Conservation (phyloP, 1,284 basidiomycete genomes). For the Irpex lacteus region DNA sequence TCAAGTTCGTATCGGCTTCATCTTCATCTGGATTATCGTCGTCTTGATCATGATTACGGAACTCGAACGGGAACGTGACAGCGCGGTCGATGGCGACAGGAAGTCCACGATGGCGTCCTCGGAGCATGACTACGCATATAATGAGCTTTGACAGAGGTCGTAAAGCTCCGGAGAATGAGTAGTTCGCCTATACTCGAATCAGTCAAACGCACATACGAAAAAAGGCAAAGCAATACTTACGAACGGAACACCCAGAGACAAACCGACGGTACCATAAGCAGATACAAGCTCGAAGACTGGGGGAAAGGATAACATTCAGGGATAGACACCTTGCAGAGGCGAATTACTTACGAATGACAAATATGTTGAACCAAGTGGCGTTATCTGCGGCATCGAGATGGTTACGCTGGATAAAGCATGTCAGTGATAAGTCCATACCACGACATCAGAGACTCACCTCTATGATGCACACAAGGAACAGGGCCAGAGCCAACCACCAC, state of each 20-base stretch:
- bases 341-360: slow-evolving; percentile 57
- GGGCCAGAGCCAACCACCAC: slow-evolving; percentile 82
- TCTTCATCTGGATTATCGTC: slow-evolving; percentile 22
- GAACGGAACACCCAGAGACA: slow-evolving; percentile 70
- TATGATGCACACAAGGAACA: slow-evolving; percentile 85
- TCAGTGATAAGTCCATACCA: background rate
- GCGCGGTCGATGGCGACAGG: slow-evolving; percentile 90
- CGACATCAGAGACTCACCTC: slow-evolving; percentile 45
- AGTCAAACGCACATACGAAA: background rate
- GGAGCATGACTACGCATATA: slow-evolving; percentile 84
- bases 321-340: background rate
- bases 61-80: slow-evolving; percentile 69
- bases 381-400: slow-evolving; percentile 42
- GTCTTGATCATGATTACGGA: slow-evolving; percentile 32
- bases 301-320: background rate
- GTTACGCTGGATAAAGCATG: slow-evolving; percentile 28
- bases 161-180: slow-evolving; percentile 80
- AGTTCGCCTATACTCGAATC: slow-evolving; percentile 52
- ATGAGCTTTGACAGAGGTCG: slow-evolving; percentile 85
- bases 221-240: slow-evolving; percentile 35
- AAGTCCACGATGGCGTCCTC: slow-evolving; percentile 88
- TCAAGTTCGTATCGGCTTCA: background rate
- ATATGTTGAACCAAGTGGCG: slow-evolving; percentile 75
- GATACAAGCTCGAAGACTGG: slow-evolving; percentile 86
- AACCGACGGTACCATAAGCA: slow-evolving; percentile 89